Percentiles rank a stretch among this genome's conserved stretches.
These are phyloP conservation scores for Endocladia muricata DNA, from an alignment of 31 red algal genomes.

Conservation along the genomic window DNA sequence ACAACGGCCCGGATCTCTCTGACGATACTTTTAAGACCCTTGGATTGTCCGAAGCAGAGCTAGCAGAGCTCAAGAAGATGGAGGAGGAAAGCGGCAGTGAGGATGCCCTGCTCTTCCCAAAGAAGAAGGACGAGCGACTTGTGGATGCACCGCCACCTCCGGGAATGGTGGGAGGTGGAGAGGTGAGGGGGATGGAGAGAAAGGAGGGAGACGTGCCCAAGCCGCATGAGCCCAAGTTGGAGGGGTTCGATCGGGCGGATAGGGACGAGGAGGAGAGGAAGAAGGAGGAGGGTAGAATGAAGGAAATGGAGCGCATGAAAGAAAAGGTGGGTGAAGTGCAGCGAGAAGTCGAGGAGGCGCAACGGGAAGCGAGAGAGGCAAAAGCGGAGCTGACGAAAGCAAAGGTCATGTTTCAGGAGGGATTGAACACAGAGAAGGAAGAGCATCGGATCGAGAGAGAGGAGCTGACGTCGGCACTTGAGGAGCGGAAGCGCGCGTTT, in stretches of 20 bases:
- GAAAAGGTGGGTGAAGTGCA: neutral
- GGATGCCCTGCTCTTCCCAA: neutral
- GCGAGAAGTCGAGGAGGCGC: conserved; percentile 1
- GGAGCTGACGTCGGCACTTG: conserved; percentile 47
- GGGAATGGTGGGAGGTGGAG: neutral
- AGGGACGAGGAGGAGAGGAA: neutral
- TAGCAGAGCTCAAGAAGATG: neutral
- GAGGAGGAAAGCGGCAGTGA: neutral
- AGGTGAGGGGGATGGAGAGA: neutral
- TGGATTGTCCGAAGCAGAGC: neutral
- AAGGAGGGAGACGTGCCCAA: neutral
- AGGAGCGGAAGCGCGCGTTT: conserved; percentile 68
- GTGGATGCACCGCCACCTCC: conserved; percentile 1
- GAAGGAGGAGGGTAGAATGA: neutral
- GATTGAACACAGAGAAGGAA: conserved; percentile 16
- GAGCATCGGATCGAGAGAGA: conserved; percentile 43
- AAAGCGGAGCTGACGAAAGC: conserved; percentile 1
- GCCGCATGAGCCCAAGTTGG: neutral
- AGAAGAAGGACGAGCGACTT: neutral
- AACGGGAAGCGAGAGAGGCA: neutral
- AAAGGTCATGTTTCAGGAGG: conserved; percentile 6
- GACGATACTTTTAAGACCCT: neutral
- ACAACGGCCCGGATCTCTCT: neutral
- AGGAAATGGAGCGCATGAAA: neutral
- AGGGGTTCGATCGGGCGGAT: neutral